Evolutionary conservation across 352 stramenopile genomes (phyloP).

Genomic region (Pythium periplocum): DNA sequence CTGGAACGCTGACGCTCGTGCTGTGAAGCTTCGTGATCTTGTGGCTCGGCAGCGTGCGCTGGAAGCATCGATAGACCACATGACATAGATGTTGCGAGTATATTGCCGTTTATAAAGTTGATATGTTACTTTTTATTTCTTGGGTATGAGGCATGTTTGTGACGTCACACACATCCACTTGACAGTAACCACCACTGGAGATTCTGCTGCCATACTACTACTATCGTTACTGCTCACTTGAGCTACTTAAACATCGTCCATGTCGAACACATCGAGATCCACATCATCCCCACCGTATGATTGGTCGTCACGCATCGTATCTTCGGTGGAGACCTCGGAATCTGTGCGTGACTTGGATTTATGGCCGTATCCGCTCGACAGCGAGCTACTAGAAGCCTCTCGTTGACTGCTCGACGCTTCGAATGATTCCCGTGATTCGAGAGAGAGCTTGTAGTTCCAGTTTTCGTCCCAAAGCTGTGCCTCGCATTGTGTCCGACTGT

Average conservation of each 20-base stretch:
- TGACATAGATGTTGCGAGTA: too few species aligned
- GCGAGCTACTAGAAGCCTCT: conserved; percentile 5
- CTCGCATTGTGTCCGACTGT: conserved; percentile 43
- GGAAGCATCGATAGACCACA: not conserved
- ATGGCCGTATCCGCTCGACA: conserved; percentile 4
- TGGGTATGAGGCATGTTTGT: too few species aligned
- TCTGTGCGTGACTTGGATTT: conserved; percentile 20
- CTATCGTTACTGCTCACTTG: too few species aligned
- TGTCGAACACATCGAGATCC: conserved; percentile 42
- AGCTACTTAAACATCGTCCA: conserved; percentile 52
- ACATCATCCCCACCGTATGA: conserved; percentile 19
- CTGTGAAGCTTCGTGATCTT: conserved; percentile 1
- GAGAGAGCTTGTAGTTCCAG: conserved; percentile 72
- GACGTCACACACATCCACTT: too few species aligned
- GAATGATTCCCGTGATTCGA: conserved; percentile 61
- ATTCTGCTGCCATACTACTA: too few species aligned
- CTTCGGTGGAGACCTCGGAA: conserved; percentile 29
- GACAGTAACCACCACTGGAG: too few species aligned
- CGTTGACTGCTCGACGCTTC: conserved; percentile 18
- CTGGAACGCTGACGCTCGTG: conserved; percentile 7
- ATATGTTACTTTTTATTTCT: too few species aligned
- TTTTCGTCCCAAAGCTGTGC: conserved; percentile 53
- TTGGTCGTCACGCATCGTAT: conserved; percentile 26
- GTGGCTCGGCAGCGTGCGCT: conserved; percentile 5
- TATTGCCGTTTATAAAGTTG: too few species aligned